A percentile compares a stretch with the other conserved stretches of the same genome.
Evolutionary conservation across 805 yeast species (phyloP).

Genomic region (Metschnikowia rubicola): DNA sequence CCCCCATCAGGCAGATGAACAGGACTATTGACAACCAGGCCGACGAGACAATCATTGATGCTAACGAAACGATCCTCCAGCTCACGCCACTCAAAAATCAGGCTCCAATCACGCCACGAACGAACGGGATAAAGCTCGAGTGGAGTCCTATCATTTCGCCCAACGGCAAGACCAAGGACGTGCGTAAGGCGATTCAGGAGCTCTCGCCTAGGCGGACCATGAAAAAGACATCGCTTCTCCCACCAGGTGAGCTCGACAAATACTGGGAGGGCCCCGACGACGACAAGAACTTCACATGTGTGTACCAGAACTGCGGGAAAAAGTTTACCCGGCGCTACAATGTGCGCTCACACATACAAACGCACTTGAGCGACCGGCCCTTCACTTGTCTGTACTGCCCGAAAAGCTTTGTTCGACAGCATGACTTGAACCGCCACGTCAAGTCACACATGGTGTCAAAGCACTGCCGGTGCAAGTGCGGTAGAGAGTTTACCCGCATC

Average conservation of each 20-base stretch:
- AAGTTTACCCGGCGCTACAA: slow-evolving; percentile 85
- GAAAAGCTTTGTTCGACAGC: slow-evolving; percentile 90
- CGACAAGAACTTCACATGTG: slow-evolving; percentile 69
- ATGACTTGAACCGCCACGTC: slow-evolving; percentile 86
- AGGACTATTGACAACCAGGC: slow-evolving; percentile 4
- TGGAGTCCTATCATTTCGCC: slow-evolving; percentile 47
- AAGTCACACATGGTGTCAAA: slow-evolving; percentile 78
- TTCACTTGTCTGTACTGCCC: slow-evolving; percentile 75
- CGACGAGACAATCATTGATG: slow-evolving; percentile 34
- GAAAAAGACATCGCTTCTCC: slow-evolving; percentile 65
- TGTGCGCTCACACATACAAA: slow-evolving; percentile 91
- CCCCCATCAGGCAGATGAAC: slow-evolving; percentile 8
- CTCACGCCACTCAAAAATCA: slow-evolving; percentile 37
- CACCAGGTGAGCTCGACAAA: slow-evolving; percentile 85
- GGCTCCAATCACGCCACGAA: slow-evolving; percentile 33
- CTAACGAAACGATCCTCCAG: slow-evolving; percentile 39
- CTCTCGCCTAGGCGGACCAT: slow-evolving; percentile 46
- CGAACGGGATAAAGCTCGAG: slow-evolving; percentile 33
- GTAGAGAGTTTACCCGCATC: slow-evolving; percentile 86
- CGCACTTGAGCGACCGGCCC: slow-evolving; percentile 93
- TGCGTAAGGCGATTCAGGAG: slow-evolving; percentile 31
- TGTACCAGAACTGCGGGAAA: slow-evolving; percentile 75
- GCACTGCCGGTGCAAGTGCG: slow-evolving; percentile 76
- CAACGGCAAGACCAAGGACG: slow-evolving; percentile 20
- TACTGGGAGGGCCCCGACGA: slow-evolving; percentile 79